These are phyloP conservation scores for Fistulifera solaris DNA, from an alignment of 108 stramenopile genomes.

Conservation along the genomic window DNA sequence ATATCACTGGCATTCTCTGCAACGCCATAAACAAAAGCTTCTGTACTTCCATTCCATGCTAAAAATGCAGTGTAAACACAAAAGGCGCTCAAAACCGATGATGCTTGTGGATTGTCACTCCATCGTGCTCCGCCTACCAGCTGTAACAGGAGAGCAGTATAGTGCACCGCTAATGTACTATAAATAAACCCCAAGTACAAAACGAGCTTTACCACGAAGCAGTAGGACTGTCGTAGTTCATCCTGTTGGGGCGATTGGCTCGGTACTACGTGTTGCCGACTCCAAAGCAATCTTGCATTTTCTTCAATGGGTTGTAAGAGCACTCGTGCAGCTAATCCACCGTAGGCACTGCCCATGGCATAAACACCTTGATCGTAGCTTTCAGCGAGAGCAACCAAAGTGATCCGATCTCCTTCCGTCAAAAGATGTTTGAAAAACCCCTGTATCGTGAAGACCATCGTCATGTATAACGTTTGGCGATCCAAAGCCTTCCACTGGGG, in stretches of 20 bases:
- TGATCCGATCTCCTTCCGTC: conserved; percentile 80
- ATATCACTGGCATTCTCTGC: conserved; percentile 49
- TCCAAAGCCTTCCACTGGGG: neutral
- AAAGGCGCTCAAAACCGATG: conserved; percentile 67
- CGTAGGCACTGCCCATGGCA: conserved; percentile 68
- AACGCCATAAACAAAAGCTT: conserved; percentile 88
- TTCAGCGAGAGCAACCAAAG: conserved; percentile 39
- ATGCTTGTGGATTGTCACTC: conserved; percentile 60
- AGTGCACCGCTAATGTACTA: conserved; percentile 62
- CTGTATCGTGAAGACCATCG: conserved; percentile 57
- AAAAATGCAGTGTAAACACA: conserved; percentile 90
- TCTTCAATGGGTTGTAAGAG: conserved; percentile 85
- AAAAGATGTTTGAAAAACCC: conserved; percentile 80
- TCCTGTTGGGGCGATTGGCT: neutral
- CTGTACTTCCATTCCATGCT: conserved; percentile 89
- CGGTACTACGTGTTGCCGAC: conserved; percentile 20
- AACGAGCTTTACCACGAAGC: conserved; percentile 51
- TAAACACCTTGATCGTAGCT: conserved; percentile 81
- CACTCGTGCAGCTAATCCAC: conserved; percentile 74
- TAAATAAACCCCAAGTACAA: conserved; percentile 69
- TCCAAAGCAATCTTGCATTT: conserved; percentile 78
- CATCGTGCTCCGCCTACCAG: conserved; percentile 64
- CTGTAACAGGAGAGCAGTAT: conserved; percentile 57
- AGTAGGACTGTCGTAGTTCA: conserved; percentile 36
- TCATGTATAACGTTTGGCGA: conserved; percentile 30